Percentiles rank a stretch among this genome's conserved stretches.
These are phyloP conservation scores for Pleurotus citrinopileatus DNA, from an alignment of 768 basidiomycete genomes.

Conservation along the genomic window DNA sequence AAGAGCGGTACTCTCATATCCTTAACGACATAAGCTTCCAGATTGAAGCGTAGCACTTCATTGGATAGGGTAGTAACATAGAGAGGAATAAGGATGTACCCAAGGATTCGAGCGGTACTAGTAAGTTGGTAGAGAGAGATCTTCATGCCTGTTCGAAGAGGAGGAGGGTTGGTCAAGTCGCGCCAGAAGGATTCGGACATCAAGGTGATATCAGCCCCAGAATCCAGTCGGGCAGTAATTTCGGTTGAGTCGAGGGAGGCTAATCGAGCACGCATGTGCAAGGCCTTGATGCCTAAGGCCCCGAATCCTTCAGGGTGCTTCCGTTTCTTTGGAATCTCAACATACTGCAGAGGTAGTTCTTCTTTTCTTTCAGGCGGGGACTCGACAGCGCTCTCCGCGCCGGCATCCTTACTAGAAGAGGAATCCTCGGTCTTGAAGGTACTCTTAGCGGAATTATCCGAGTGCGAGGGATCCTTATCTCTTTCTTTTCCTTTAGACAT, in stretches of 20 bases:
- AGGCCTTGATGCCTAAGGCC: conserved; percentile 5
- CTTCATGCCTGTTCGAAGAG: background rate
- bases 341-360: too few species aligned
- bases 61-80: conserved; percentile 5
- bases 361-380: too few species aligned
- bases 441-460: too few species aligned
- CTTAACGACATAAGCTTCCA: conserved; percentile 23
- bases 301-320: background rate
- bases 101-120: conserved; percentile 13
- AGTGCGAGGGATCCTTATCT: too few species aligned
- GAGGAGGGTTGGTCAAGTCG: background rate
- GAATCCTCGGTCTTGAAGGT: too few species aligned
- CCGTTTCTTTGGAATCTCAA: background rate
- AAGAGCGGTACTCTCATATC: conserved; percentile 24
- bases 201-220: conserved; percentile 14
- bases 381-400: too few species aligned
- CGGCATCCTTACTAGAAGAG: too few species aligned
- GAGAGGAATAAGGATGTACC: conserved; percentile 17
- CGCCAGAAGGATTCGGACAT: conserved; percentile 14
- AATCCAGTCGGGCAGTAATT: conserved; percentile 10
- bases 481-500: too few species aligned
- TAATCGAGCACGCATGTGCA: conserved; percentile 10
- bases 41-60: conserved; percentile 10
- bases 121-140: conserved; percentile 3
- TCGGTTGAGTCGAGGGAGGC: background rate